A percentile compares a stretch with the other conserved stretches of the same genome.
phyloP scores from a whole-genome alignment of 371 early-diverging fungal genomes.

The Haplosporangium sp. region DNA sequence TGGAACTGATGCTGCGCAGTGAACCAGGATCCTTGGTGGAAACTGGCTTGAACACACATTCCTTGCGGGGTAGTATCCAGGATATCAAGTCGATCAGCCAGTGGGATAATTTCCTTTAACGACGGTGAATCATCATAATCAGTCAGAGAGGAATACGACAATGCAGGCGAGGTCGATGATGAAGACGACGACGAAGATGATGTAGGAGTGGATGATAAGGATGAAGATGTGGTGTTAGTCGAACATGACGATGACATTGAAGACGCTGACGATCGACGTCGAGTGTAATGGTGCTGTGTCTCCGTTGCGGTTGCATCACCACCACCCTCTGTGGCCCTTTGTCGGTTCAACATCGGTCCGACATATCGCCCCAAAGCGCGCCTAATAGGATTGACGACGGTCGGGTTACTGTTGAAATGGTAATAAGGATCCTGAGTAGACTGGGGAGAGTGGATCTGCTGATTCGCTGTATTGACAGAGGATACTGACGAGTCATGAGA shows the following conservation, averaged over 20 bases:
- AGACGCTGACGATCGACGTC: conserved; percentile 25
- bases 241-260: conserved; percentile 11
- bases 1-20: too few relatives aligned
- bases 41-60: too few relatives aligned
- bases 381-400: too few relatives aligned
- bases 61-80: too few relatives aligned
- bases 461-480: too few relatives aligned
- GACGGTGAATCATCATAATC: background rate
- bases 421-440: too few relatives aligned
- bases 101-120: background rate
- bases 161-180: conserved; percentile 5
- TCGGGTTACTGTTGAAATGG: too few relatives aligned
- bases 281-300: background rate
- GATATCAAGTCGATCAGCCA: too few relatives aligned
- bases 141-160: conserved; percentile 11
- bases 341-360: conserved; percentile 8
- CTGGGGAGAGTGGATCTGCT: too few relatives aligned
- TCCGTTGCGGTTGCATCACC: background rate
- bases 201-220: conserved; percentile 2
- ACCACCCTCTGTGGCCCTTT: conserved; percentile 14
- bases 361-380: too few relatives aligned
- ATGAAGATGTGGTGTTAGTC: conserved; percentile 1
- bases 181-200: conserved; percentile 6
- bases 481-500: too few relatives aligned
- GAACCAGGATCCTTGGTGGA: too few relatives aligned